Conservation (phyloP, 2,329 filamentous ascomycete genomes). For the Talaromyces sp. region DNA sequence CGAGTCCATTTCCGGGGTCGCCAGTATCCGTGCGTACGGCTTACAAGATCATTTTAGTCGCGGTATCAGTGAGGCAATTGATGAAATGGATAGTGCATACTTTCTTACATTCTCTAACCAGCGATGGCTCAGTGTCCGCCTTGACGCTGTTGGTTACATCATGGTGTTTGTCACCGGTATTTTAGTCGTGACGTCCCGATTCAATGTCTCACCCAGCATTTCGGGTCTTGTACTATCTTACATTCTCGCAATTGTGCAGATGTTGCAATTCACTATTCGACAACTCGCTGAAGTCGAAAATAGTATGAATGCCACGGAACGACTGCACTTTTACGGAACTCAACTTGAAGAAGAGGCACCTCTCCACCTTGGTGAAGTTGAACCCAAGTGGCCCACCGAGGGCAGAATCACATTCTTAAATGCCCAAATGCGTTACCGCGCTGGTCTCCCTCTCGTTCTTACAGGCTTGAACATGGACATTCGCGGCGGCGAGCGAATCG, state of each 20-base stretch:
- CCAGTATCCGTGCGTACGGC: slow-evolving; percentile 84
- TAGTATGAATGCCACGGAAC: slow-evolving; percentile 95
- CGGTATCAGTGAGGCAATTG: slow-evolving; percentile 67
- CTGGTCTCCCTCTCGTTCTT: slow-evolving; percentile 68
- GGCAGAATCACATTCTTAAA: slow-evolving; percentile 76
- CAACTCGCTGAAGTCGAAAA: slow-evolving; percentile 95
- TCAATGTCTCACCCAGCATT: slow-evolving; percentile 76
- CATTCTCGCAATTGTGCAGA: slow-evolving; percentile 87
- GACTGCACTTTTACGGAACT: slow-evolving; percentile 84
- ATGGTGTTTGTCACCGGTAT: slow-evolving; percentile 87
- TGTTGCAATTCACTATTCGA: slow-evolving; percentile 89
- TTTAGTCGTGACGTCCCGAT: slow-evolving; percentile 82
- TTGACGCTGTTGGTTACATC: slow-evolving; percentile 77
- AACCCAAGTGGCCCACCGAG: slow-evolving; percentile 75
- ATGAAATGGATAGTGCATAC: slow-evolving; percentile 89
- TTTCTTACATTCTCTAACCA: slow-evolving; percentile 93
- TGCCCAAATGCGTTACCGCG: slow-evolving; percentile 75
- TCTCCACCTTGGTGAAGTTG: slow-evolving; percentile 68
- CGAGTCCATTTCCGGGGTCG: slow-evolving; percentile 79
- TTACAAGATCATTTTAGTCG: slow-evolving; percentile 68
- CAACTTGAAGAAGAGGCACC: slow-evolving; percentile 86
- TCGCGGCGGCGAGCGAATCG: slow-evolving; percentile 46
- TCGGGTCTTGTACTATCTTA: slow-evolving; percentile 84
- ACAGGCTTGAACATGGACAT: slow-evolving; percentile 57
- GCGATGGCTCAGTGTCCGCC: slow-evolving; percentile 77